A percentile compares a stretch with the other conserved stretches of the same genome.
Evolutionary conservation across 2,329 filamentous ascomycete genomes (phyloP).

Genomic region (Penicillium janthinellum): DNA sequence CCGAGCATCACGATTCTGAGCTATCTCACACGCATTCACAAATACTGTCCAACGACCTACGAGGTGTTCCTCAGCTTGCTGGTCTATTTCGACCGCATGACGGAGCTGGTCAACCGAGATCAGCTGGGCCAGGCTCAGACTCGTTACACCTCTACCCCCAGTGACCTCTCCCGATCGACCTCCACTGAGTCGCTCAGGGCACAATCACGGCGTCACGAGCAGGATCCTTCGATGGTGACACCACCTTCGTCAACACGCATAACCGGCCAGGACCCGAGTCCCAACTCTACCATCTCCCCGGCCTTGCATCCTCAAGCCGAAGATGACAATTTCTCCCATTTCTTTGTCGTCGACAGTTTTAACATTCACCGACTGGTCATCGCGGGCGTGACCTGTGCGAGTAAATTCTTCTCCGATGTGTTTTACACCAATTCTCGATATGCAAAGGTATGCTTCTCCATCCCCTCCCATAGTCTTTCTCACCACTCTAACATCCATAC

Average conservation of each 20-base stretch:
- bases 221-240: conserved; percentile 37
- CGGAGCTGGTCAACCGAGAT: conserved; percentile 84
- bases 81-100: conserved; percentile 99
- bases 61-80: conserved; percentile 94
- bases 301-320: conserved; percentile 41
- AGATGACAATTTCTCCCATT: conserved; percentile 63
- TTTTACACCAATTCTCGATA: conserved; percentile 99
- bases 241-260: conserved; percentile 40
- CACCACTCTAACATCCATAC: background rate
- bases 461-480: background rate
- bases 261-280: conserved; percentile 37
- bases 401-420: conserved; percentile 98
- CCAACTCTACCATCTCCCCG: conserved; percentile 37
- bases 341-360: conserved; percentile 97
- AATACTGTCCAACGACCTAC: conserved; percentile 98
- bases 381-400: conserved; percentile 94
- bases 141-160: conserved; percentile 26
- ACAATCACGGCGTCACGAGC: conserved; percentile 21
- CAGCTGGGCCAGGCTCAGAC: conserved; percentile 64
- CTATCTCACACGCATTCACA: conserved; percentile 94
- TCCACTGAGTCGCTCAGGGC: conserved; percentile 24
- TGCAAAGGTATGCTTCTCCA: conserved; percentile 73
- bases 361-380: conserved; percentile 98
- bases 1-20: conserved; percentile 95
- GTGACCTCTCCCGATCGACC: conserved; percentile 9